Percentiles rank a stretch among this genome's conserved stretches.
Evolutionary conservation across 495 filamentous ascomycete species (phyloP).

Genomic region (Melanomma pulvis-pyrius): DNA sequence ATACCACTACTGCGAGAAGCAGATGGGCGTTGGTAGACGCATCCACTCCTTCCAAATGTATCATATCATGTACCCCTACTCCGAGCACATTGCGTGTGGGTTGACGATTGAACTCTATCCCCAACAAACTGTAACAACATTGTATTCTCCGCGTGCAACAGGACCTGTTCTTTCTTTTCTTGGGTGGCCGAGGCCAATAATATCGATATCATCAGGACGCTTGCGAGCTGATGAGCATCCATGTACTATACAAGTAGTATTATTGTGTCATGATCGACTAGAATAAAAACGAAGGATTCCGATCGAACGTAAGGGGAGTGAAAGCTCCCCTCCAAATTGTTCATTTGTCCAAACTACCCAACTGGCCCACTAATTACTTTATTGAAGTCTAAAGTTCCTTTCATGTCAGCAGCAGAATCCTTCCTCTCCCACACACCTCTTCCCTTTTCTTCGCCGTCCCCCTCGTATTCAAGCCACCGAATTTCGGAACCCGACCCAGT

Average conservation of each 20-base stretch:
- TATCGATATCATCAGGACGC: neutral
- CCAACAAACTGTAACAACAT: neutral
- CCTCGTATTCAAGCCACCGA: neutral
- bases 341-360: neutral
- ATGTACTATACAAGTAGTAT: neutral
- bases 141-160: neutral
- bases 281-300: neutral
- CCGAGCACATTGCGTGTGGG: neutral
- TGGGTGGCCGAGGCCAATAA: neutral
- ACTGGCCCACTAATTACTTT: neutral
- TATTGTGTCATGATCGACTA: neutral
- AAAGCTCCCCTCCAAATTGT: too few relatives aligned
- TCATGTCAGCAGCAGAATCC: neutral
- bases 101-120: neutral
- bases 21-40: neutral
- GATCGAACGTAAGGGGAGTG: neutral
- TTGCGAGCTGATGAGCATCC: neutral
- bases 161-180: neutral
- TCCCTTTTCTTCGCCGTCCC: neutral
- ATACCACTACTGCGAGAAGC: neutral
- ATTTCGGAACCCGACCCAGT: neutral
- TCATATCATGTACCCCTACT: neutral
- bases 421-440: neutral
- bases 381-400: neutral
- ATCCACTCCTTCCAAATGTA: neutral